A percentile compares a stretch with the other conserved stretches of the same genome.
These are phyloP conservation scores for Agarophyton chilense DNA, from an alignment of 23 red algal species.

Conservation along the genomic window DNA sequence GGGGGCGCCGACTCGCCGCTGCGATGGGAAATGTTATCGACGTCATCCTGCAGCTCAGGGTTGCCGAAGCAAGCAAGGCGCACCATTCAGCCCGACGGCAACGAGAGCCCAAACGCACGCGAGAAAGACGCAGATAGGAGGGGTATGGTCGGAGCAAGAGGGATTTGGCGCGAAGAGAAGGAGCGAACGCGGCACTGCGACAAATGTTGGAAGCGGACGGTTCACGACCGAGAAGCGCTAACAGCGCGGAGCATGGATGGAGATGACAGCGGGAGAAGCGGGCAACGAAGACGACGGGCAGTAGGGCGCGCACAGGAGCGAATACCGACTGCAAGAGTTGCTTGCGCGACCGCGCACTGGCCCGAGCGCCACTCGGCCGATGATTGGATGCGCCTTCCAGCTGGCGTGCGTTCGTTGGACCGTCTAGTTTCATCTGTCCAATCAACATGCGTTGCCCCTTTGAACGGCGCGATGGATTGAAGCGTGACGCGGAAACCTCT, in stretches of 20 bases:
- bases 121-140: neutral
- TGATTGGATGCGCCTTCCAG: neutral
- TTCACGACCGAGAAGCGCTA: too few relatives aligned
- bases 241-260: too few relatives aligned
- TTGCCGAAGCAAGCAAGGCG: conserved; percentile 33
- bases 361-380: neutral
- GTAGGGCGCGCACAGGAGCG: neutral
- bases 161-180: neutral
- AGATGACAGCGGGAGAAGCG: neutral
- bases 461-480: too few relatives aligned
- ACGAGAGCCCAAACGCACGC: neutral
- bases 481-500: too few relatives aligned
- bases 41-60: conserved; percentile 4
- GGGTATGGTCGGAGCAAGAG: neutral
- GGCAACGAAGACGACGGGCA: neutral
- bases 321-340: neutral
- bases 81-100: neutral
- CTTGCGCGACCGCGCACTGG: neutral
- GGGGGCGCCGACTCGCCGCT: conserved; percentile 26
- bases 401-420: neutral
- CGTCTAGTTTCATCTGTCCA: too few relatives aligned
- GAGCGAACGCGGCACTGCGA: neutral
- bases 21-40: conserved; percentile 29
- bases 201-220: too few relatives aligned
- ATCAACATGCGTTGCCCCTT: too few relatives aligned